Evolutionary conservation across 2,329 filamentous ascomycete species (phyloP).

Genomic region (Ophiosphaerella korrae): DNA sequence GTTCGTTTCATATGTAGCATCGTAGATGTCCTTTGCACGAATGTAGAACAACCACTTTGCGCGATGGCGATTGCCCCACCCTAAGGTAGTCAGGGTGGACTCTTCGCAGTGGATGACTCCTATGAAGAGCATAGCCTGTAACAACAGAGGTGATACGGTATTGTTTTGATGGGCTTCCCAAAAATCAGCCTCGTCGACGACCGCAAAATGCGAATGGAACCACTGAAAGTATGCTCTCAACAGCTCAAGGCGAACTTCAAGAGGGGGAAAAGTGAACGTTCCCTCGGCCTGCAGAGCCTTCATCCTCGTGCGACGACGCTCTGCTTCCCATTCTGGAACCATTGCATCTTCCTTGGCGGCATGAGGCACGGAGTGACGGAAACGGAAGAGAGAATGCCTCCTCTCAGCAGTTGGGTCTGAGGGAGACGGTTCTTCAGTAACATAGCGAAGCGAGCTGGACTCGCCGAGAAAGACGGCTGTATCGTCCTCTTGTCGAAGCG

Average conservation of each 20-base stretch:
- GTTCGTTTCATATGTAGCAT: conserved; percentile 60
- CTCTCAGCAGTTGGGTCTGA: conserved; percentile 38
- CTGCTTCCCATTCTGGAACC: conserved; percentile 44
- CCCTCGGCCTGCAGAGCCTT: conserved; percentile 47
- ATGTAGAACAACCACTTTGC: conserved; percentile 59
- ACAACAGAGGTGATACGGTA: conserved; percentile 55
- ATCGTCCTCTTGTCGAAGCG: conserved; percentile 29
- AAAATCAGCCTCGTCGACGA: conserved; percentile 56
- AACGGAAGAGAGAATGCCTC: conserved; percentile 20
- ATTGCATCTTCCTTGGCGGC: conserved; percentile 42
- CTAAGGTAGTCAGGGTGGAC: conserved; percentile 51
- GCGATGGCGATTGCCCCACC: conserved; percentile 55
- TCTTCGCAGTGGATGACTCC: conserved; percentile 61
- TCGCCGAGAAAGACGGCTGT: conserved; percentile 51
- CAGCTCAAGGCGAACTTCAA: conserved; percentile 50
- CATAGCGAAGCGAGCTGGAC: conserved; percentile 56
- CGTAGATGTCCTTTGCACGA: conserved; percentile 58
- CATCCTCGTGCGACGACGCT: conserved; percentile 42
- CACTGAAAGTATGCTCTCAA: conserved; percentile 61
- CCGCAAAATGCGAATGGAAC: conserved; percentile 63
- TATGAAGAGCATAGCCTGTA: conserved; percentile 62
- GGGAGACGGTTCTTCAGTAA: conserved; percentile 42
- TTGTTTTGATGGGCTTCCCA: conserved; percentile 48
- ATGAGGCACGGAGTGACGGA: conserved; percentile 42
- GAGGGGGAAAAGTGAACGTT: conserved; percentile 54